Evolutionary conservation across 768 basidiomycete genomes (phyloP), one percentile per base, ranked within the genome.

Genomic region (Russula vinacea): DNA sequence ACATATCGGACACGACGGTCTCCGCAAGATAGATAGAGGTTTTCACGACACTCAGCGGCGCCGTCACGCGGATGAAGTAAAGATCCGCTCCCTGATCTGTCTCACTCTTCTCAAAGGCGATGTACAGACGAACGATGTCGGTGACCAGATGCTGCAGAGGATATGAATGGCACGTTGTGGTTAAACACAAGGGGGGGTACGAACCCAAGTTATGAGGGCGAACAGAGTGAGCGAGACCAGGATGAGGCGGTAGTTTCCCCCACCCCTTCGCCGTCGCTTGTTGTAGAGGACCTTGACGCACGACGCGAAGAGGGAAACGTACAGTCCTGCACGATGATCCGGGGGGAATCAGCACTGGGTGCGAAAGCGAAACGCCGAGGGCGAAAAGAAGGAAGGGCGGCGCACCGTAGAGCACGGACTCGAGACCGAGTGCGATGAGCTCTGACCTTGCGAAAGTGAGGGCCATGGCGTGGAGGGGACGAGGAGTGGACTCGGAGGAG

Each of bases 1-100:
- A 67, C 13, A 67, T 40, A 32, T 67, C 66, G n/a, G 66, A 67
- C 5, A 64, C 66, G 11, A 60, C 11, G 2, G 66, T 67, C 58
- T 56, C 58, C 6, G 14, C 54, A 17, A 67, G 66, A 37, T 67
- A 67, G 24, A 67, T 35, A 8, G 58, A 10, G 1, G 66, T 67
- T 24, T 67, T 67, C 53, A 67, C 37, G 63, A 65, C 8, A 17
- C 63, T 60, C 29, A 49, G 49, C 58, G 29, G 17, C 13, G 45
- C 11, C 2, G 53, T 65, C 6, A 60, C 63, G 5, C 47, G 14
- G 8, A 7, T 2, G 26, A n/a, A 67, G 14, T 60, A 67, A 2
- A 32, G 2, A 56, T 56, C 54, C 2, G 66, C 63, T 49, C 45
- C 66, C 0, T 3, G 0, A 6, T 11, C 16, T 13, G 66, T 60